phyloP scores from a whole-genome alignment of 768 basidiomycete species.

The Sarcodon sp. region DNA sequence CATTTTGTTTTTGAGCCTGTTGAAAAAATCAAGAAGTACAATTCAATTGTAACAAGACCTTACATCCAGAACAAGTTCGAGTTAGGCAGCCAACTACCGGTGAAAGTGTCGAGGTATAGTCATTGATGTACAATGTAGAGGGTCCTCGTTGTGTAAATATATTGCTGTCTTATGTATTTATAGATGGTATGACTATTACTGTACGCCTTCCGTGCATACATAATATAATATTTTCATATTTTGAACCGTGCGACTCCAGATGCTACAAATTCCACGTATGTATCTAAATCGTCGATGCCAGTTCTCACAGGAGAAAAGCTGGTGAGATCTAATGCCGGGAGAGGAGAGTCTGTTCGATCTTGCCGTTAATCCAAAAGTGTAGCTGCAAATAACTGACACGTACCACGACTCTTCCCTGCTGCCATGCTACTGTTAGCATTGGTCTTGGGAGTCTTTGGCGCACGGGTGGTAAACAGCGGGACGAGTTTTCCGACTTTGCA shows the following conservation, averaged over 20 bases:
- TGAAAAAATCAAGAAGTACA: slow-evolving; percentile 62
- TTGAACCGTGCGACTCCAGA: not conserved
- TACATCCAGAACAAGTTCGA: slow-evolving; percentile 28
- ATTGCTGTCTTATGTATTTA: too few species aligned
- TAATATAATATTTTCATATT: not conserved
- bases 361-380: not conserved
- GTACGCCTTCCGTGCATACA: not conserved
- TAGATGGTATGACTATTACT: not conserved
- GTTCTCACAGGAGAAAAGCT: not conserved
- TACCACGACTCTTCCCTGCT: slow-evolving; percentile 23
- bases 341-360: not conserved
- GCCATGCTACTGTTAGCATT: slow-evolving; percentile 30
- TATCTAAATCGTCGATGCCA: not conserved
- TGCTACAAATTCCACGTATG: not conserved
- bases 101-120: not conserved
- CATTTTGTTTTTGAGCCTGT: slow-evolving; percentile 73
- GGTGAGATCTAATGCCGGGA: not conserved
- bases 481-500: slow-evolving; percentile 48
- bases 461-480: slow-evolving; percentile 37
- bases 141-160: too few species aligned
- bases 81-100: slow-evolving; percentile 27
- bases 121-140: too few species aligned
- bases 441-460: slow-evolving; percentile 21
- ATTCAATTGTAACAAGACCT: slow-evolving; percentile 40
- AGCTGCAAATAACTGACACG: not conserved